Evolutionary conservation across 2,329 filamentous ascomycete species (phyloP).

Genomic region (Ophioceras dolichostomum): DNA sequence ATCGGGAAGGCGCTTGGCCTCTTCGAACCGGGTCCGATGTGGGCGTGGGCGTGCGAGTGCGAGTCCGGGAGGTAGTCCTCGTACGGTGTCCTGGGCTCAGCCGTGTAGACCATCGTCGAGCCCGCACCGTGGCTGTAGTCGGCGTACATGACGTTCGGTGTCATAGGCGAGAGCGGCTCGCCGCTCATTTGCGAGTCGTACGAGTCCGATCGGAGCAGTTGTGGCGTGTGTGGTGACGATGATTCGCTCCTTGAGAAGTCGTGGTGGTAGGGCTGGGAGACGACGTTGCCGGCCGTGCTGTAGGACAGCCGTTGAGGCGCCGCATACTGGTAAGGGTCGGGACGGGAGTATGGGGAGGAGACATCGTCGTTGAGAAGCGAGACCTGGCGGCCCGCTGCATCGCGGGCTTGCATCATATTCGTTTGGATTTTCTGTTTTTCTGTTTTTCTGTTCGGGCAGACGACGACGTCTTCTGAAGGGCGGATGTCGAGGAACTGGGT

Average conservation of each 20-base stretch:
- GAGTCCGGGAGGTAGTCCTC: conserved; percentile 19
- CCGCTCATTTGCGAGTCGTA: conserved; percentile 47
- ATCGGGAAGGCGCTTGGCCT: conserved; percentile 8
- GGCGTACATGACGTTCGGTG: conserved; percentile 31
- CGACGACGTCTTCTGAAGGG: no score
- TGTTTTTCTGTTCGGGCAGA: background rate
- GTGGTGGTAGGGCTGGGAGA: conserved; percentile 20
- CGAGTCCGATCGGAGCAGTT: conserved; percentile 46
- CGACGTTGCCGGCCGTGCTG: conserved; percentile 19
- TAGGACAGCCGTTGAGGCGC: conserved; percentile 15
- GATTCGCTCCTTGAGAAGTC: conserved; percentile 25
- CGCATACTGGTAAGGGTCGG: no score
- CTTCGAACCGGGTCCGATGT: conserved; percentile 16
- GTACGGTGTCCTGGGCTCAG: conserved; percentile 15
- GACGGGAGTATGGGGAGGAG: no score
- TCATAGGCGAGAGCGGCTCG: conserved; percentile 42
- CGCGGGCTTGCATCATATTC: conserved; percentile 37
- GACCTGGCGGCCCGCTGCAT: conserved; percentile 44
- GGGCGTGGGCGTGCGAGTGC: conserved; percentile 3
- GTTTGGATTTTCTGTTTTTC: background rate
- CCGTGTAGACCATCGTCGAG: conserved; percentile 1
- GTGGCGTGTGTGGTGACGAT: conserved; percentile 38
- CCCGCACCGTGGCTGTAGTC: conserved; percentile 9
- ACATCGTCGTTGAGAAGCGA: conserved; percentile 47
- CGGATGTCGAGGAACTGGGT: no score